Evolutionary conservation across 768 basidiomycete genomes (phyloP), one percentile per base, ranked within the genome.

Genomic region (Cyclocybe aegerita): DNA sequence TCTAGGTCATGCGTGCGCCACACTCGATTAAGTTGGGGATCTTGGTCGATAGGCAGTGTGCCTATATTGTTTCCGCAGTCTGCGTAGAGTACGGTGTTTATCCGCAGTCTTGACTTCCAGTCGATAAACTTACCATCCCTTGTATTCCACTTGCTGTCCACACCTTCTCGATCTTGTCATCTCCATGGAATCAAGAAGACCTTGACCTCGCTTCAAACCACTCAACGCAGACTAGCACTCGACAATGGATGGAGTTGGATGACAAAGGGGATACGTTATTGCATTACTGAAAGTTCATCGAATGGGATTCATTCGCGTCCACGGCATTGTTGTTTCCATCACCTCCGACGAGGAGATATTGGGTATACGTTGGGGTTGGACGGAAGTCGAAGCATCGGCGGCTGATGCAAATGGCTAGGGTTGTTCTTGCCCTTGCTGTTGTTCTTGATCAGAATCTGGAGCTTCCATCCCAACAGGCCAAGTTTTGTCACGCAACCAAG

Each of bases 401-500:
- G 45, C 29, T 6, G 44, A 15, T 37, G 29, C 37, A 15, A 10
- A 23, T 36, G 46, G 31, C 47, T 37, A 7, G 30, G 30, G 29
- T 36, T 51, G 37, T n/a, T 41, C 17, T 32, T 12, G 50, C 7
- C 49, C 42, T 46, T 40, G 48, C 32, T 59, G 60, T 10, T 73
- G 56, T 40, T 74, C 71, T 39, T 86, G 80, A 58, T 88, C 86
- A 10, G 85, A 75, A 46, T 82, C 80, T 7, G 81, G 85, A n/a
- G 70, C 86, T 3, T 72, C 66, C 34, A 78, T 72, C 12, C 79
- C 83, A 35, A 70, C 67, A 14, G 90, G 90, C 90, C 90, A 92
- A 39, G 85, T 89, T 43, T 81, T 74, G 53, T 92, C 88, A 44
- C 80, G 80, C 40, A 87, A 65, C 90, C 90, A 92, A 33, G 84